Conservation (phyloP, 23 red algal genomes). For the Gracilariopsis chorda region DNA sequence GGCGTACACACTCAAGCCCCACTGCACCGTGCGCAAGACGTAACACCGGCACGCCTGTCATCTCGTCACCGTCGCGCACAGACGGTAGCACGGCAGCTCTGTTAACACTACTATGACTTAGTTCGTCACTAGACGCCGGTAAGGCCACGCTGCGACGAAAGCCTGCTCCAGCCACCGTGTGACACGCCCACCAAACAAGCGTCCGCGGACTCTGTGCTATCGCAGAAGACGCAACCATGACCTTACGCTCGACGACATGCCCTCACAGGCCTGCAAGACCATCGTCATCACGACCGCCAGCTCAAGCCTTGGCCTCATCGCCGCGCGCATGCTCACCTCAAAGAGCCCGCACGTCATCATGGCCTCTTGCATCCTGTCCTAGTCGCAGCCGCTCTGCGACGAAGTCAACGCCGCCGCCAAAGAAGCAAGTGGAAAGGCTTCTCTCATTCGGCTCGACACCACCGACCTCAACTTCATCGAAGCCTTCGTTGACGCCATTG, state of each 20-base stretch:
- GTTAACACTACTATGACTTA: too few species aligned
- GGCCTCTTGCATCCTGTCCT: neutral
- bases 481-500: neutral
- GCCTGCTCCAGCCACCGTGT: too few species aligned
- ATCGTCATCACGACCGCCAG: neutral
- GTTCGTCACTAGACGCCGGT: too few species aligned
- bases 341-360: neutral
- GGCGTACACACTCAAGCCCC: too few species aligned
- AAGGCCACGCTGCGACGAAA: too few species aligned
- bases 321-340: neutral
- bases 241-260: neutral
- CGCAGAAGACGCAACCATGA: too few species aligned
- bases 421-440: neutral
- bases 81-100: too few species aligned
- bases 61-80: too few species aligned
- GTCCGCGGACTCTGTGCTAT: too few species aligned
- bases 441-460: neutral
- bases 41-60: too few species aligned
- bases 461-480: neutral
- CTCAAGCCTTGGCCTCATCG: neutral
- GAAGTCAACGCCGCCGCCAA: neutral
- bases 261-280: neutral
- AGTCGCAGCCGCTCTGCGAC: neutral
- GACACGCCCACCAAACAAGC: too few species aligned
- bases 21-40: too few species aligned